phyloP scores from a whole-genome alignment of 495 filamentous ascomycete species.

The Stereocaulon alpinum region DNA sequence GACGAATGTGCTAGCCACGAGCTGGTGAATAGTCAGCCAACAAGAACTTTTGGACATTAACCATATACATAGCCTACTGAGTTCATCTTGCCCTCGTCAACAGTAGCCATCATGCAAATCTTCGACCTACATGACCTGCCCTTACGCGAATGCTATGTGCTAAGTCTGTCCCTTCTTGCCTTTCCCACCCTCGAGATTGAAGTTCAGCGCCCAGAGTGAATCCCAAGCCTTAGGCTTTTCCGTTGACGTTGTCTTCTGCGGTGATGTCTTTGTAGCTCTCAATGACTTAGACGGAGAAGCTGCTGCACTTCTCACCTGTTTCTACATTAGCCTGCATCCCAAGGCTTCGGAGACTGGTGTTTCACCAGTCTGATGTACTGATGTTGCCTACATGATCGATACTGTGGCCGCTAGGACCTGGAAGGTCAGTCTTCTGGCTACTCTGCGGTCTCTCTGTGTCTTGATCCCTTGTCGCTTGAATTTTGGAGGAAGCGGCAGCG shows the following conservation, averaged over 20 bases:
- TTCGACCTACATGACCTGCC: too few relatives aligned
- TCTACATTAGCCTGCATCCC: constrained; percentile 6
- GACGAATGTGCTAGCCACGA: too few relatives aligned
- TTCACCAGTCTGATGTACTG: constrained; percentile 7
- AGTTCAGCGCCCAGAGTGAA: constrained; percentile 42
- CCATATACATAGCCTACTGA: too few relatives aligned
- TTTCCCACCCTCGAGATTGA: constrained; percentile 32
- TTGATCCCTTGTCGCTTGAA: constrained; percentile 33
- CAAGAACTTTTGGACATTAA: too few relatives aligned
- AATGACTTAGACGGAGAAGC: constrained; percentile 11
- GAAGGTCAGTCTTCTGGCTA: background rate
- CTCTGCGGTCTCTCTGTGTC: constrained; percentile 28
- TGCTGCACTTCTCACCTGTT: constrained; percentile 5
- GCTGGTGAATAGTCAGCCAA: too few relatives aligned
- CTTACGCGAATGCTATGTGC: too few relatives aligned
- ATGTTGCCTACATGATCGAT: constrained; percentile 26
- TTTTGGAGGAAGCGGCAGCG: constrained; percentile 22
- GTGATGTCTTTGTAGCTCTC: constrained; percentile 19
- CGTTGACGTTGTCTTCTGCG: constrained; percentile 16
- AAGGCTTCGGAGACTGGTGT: background rate
- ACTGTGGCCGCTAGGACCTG: constrained; percentile 22
- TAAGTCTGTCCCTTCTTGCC: constrained; percentile 5
- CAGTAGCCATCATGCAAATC: too few relatives aligned
- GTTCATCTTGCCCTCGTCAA: too few relatives aligned
- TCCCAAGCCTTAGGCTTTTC: constrained; percentile 37